Conservation (phyloP, 2,329 filamentous ascomycete species). For the Xylariomycetidae sp. region DNA sequence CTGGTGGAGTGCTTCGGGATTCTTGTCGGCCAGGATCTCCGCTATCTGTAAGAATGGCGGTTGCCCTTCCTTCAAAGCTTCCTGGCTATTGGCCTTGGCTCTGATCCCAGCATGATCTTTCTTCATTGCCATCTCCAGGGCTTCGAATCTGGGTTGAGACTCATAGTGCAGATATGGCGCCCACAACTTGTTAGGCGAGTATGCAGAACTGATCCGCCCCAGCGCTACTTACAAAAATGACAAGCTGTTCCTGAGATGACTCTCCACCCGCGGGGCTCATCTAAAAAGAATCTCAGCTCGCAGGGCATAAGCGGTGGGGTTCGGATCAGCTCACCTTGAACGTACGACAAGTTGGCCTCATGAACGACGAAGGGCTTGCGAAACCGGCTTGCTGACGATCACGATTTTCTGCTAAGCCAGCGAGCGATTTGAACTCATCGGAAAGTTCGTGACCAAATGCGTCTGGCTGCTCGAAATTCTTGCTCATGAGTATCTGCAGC, state of each 20-base stretch:
- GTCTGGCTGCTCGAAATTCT: too few species aligned
- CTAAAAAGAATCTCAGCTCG: neutral
- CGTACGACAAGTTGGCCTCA: neutral
- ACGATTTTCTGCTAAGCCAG: neutral
- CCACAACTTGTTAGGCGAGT: neutral
- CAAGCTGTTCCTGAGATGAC: conserved; percentile 1
- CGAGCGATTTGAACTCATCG: conserved; percentile 1
- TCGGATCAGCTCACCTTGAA: conserved; percentile 1
- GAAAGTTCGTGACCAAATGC: neutral
- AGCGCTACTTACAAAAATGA: neutral
- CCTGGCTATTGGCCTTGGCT: too few species aligned
- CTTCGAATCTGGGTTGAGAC: neutral
- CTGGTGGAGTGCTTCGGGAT: neutral
- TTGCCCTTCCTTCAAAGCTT: too few species aligned
- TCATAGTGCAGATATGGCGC: conserved; percentile 2
- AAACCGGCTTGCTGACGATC: neutral
- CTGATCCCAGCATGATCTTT: too few species aligned
- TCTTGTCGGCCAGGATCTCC: too few species aligned
- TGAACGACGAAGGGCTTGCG: neutral
- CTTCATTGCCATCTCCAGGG: too few species aligned
- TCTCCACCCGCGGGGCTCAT: neutral
- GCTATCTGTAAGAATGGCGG: too few species aligned
- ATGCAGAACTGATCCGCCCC: neutral
- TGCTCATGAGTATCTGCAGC: too few species aligned
- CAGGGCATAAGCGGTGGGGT: neutral